phyloP scores from a whole-genome alignment of 2,329 filamentous ascomycete species.

The Diaporthe aspalathi region DNA sequence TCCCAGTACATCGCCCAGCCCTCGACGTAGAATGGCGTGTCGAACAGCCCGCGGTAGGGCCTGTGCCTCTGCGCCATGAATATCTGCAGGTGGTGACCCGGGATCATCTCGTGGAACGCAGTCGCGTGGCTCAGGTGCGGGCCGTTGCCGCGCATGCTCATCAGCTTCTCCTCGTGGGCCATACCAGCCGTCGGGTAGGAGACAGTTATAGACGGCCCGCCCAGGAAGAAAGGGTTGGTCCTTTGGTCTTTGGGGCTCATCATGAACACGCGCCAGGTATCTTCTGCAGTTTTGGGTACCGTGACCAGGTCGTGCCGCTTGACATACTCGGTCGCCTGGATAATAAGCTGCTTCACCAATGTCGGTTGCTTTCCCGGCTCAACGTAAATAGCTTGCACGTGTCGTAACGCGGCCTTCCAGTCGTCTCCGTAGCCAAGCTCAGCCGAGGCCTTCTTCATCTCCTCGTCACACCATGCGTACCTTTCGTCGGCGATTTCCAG shows the following conservation, averaged over 20 bases:
- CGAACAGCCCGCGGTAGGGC: conserved; percentile 63
- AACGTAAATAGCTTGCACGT: conserved; percentile 66
- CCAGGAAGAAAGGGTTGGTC: conserved; percentile 70
- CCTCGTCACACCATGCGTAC: conserved; percentile 65
- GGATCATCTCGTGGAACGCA: conserved; percentile 72
- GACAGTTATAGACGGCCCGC: conserved; percentile 64
- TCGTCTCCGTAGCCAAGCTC: conserved; percentile 60
- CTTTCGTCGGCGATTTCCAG: conserved; percentile 62
- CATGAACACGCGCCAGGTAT: conserved; percentile 68
- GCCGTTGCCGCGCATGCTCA: conserved; percentile 71
- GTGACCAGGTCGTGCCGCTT: conserved; percentile 65
- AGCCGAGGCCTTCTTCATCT: conserved; percentile 63
- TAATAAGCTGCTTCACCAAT: conserved; percentile 62
- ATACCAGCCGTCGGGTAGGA: conserved; percentile 66
- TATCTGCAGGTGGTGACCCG: conserved; percentile 67
- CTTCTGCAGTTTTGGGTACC: conserved; percentile 63
- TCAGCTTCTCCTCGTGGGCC: conserved; percentile 65
- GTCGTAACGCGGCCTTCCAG: conserved; percentile 65
- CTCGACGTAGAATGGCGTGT: conserved; percentile 69
- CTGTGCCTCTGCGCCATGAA: conserved; percentile 59
- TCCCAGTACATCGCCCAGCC: conserved; percentile 74
- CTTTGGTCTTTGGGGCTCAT: conserved; percentile 65
- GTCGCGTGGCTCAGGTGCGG: conserved; percentile 67
- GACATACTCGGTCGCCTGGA: conserved; percentile 65
- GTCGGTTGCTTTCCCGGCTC: conserved; percentile 64